Base-by-base conservation (phyloP, 495 filamentous ascomycete species). In the Tirmania nivea region DNA sequence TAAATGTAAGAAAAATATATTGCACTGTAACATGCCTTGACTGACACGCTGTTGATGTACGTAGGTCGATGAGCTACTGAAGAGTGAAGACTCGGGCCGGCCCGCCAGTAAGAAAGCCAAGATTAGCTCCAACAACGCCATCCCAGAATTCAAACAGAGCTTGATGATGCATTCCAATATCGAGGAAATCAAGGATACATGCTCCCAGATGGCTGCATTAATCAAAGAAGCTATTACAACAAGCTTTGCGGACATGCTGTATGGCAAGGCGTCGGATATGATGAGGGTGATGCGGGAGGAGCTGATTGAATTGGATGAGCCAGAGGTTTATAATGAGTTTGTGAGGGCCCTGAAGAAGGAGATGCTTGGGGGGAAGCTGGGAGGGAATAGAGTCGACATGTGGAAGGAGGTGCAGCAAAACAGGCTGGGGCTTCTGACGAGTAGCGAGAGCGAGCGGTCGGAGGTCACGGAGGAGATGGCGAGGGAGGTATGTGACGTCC, bases 101-200 rank as follows among this genome's bases (percentile, higher is more conserved):
- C 36, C 19, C 34, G 25, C 25, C 25, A 53, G 58, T 36, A 78
- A 79, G 57, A 74, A 69, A 10, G 61, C 68, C 39, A 80, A 75
- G 54, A 87, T 99, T 52, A 81, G 80, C 3, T 60, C 75, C 0
- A 70, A 78, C 21, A 96, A 99, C 59, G 78, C 86, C 5, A 83
- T 99, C 48, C 87, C 92, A 0, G 82, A 88, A 52, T 96, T 95
- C 75, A 92, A 86, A 61, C 85, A 89, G 67, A 75, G 77, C 71
- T 96, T 14, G 71, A 73, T 0, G 67, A 68, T 1, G 74, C 54
- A 16, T 56, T 83, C 1, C 75, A 78, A 78, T 34, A 68, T 79
- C 14, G 69, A 73, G 14, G 72, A 70, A 4, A 72, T 92, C 21
- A 71, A 77, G 54, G 77, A 80, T 49, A 82, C 84, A 0, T 75